Evolutionary conservation across 106 monocot species (phyloP), one percentile per base, ranked within the genome.

Genomic region (Hemerocallis citrina): DNA sequence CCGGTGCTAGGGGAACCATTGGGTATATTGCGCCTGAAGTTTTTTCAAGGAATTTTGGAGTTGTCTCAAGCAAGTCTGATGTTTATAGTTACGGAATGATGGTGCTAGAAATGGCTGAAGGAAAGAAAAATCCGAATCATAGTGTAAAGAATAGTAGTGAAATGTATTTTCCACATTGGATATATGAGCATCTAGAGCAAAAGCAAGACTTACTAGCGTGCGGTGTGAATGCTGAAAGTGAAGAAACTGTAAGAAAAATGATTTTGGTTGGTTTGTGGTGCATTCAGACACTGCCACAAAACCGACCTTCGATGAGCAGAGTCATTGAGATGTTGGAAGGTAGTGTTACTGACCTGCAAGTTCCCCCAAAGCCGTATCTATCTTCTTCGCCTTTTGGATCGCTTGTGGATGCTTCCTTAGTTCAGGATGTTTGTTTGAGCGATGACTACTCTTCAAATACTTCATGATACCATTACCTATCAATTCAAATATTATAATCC

Each of bases 11-110:
- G 16, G 68, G 68, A 13, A 68, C 46, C 0, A 68, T 58, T 3
- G 58, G 68, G 8, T 68, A 68, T 10, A 67, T 86, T 3, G 81
- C 81, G 17, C 85, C 85, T 0, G 77, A 85, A 58, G n/a, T 57
- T 34, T 1, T 57, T 8, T 57, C 33, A 34, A 57, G 30, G 24
- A 59, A 25, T 24, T 59, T 59, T 25, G 59, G 59, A 6, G 23
- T 2, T 1, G 13, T 59, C 9, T 59, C 59, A 16, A 4, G 13
- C 19, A 69, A 69, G 35, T 60, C 59, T 0, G 59, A 69, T 49
- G 69, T 69, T 22, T 59, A 59, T 29, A 69, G 59, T 59, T 69
- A 36, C 29, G 59, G 69, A 25, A 60, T 69, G 69, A 15, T 59
- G 58, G 13, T 69, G 0, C 33, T 69, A n/a, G 59, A 69, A 50